Evolutionary conservation across 345 rosid species (phyloP).

Genomic region (Laguncularia racemosa): DNA sequence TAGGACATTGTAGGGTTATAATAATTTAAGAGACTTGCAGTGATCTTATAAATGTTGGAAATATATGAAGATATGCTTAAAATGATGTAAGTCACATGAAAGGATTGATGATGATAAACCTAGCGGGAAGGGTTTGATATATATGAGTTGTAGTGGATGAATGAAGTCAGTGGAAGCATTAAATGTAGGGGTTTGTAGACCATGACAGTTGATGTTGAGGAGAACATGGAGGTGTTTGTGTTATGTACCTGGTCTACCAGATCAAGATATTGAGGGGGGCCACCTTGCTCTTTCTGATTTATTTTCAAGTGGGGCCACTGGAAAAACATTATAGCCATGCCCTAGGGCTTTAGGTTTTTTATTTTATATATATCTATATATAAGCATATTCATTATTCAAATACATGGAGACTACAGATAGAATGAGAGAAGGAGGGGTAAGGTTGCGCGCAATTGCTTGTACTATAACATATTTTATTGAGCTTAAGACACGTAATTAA

Average conservation of each 20-base stretch:
- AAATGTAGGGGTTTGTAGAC: conserved; percentile 37
- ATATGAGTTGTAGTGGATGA: conserved; percentile 14
- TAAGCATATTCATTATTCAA: no score
- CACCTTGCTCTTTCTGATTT: conserved; percentile 18
- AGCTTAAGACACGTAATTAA: no score
- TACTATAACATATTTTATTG: no score
- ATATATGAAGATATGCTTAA: background rate
- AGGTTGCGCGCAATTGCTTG: no score
- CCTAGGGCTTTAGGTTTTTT: background rate
- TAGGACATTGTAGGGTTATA: no score
- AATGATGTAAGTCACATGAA: background rate
- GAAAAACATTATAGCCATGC: background rate
- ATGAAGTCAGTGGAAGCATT: conserved; percentile 29
- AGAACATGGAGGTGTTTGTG: conserved; percentile 58
- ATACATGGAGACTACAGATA: no score
- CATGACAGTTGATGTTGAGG: conserved; percentile 20
- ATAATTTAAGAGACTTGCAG: no score
- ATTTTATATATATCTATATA: no score
- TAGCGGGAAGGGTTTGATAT: no score
- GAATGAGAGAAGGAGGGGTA: no score
- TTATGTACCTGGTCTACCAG: conserved; percentile 24
- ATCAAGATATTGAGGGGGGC: conserved; percentile 30
- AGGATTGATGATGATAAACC: background rate
- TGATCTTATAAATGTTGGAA: background rate
- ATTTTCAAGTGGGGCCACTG: conserved; percentile 8